A percentile compares a stretch with the other conserved stretches of the same genome.
phyloP scores from a whole-genome alignment of 2,329 filamentous ascomycete genomes.

The Tolypocladium inflatum region DNA sequence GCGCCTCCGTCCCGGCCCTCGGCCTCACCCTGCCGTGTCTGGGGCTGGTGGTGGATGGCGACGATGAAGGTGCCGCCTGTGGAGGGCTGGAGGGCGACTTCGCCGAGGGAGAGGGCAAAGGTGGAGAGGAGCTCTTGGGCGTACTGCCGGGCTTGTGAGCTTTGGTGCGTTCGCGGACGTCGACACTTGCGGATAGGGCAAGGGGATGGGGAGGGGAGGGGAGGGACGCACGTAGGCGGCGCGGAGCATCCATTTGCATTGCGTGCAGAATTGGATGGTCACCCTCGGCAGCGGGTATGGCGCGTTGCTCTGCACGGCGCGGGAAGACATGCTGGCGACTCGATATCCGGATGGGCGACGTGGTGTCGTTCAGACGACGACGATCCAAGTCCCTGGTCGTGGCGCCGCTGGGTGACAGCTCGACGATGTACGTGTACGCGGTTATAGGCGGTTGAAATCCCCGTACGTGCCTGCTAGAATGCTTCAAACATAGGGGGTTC shows the following conservation, averaged over 20 bases:
- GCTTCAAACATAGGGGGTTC: neutral
- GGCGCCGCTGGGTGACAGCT: no score
- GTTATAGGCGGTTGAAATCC: no score
- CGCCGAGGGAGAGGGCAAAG: constrained; percentile 73
- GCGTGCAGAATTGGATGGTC: constrained; percentile 85
- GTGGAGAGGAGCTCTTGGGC: constrained; percentile 93
- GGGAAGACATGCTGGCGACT: neutral
- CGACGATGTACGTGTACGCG: neutral
- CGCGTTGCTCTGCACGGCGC: neutral
- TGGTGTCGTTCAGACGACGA: neutral
- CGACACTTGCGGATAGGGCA: no score
- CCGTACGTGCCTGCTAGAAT: no score
- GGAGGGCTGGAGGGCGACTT: constrained; percentile 76
- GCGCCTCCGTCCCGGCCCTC: neutral
- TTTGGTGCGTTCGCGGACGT: no score
- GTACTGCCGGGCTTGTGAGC: constrained; percentile 44
- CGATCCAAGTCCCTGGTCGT: neutral
- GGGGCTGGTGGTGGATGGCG: constrained; percentile 35
- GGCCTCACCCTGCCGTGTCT: neutral
- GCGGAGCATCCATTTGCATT: constrained; percentile 86
- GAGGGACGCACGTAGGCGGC: constrained; percentile 61
- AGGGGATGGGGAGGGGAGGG: neutral
- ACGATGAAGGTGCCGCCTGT: constrained; percentile 81
- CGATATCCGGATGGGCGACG: neutral
- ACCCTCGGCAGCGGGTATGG: constrained; percentile 49